These are phyloP conservation scores for Lactarius indigo DNA, from an alignment of 768 basidiomycete species.

Conservation along the genomic window DNA sequence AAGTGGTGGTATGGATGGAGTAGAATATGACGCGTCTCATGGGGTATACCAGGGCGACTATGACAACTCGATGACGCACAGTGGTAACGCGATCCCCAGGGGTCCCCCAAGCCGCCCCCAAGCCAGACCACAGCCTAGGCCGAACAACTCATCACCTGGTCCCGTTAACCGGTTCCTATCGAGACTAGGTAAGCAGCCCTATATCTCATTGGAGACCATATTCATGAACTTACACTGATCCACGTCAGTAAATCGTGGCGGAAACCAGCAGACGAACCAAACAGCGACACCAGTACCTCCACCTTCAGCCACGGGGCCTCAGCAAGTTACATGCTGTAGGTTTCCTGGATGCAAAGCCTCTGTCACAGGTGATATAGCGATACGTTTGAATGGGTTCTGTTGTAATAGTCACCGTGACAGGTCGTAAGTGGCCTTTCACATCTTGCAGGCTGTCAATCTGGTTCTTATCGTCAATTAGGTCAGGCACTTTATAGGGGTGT, in stretches of 20 bases:
- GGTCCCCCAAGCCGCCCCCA: background rate
- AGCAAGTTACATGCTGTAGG: background rate
- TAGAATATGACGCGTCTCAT: background rate
- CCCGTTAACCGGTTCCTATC: too few relatives aligned
- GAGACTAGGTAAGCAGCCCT: too few relatives aligned
- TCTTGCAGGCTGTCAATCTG: background rate
- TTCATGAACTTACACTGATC: background rate
- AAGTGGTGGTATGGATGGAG: background rate
- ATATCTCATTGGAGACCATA: background rate
- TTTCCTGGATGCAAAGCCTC: accelerated
- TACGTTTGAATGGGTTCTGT: slow-evolving; percentile 7
- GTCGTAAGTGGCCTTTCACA: background rate
- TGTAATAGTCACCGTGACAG: background rate
- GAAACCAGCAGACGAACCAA: background rate
- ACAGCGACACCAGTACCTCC: background rate
- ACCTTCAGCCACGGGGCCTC: background rate
- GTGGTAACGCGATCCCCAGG: background rate
- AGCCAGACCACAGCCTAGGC: too few relatives aligned
- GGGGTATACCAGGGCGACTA: background rate
- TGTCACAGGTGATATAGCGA: background rate
- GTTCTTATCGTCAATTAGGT: background rate
- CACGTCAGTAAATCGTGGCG: background rate
- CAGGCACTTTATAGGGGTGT: too few relatives aligned
- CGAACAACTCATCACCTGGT: too few relatives aligned
- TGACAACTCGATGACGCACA: background rate